These are phyloP conservation scores for Rhizoclosmatium globosum DNA, from an alignment of 192 early-diverging fungal species.

Conservation along the genomic window DNA sequence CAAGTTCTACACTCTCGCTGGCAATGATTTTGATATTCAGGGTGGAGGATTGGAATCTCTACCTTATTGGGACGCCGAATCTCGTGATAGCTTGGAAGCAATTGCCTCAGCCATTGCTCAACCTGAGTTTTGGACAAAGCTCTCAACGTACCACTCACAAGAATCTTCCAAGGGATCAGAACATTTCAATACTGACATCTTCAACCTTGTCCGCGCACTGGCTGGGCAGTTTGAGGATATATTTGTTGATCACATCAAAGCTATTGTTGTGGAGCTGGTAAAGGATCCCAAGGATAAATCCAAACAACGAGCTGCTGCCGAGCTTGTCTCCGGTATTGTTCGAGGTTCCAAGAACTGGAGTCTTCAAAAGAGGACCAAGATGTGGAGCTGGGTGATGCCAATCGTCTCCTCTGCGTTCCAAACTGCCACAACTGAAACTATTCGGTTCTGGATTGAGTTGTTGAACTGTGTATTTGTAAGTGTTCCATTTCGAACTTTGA, in stretches of 20 bases:
- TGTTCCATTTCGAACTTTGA: constrained; percentile 8
- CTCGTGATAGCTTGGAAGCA: constrained; percentile 61
- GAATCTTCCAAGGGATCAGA: constrained; percentile 52
- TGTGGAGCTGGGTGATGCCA: constrained; percentile 80
- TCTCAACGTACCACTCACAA: constrained; percentile 70
- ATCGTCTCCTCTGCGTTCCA: constrained; percentile 68
- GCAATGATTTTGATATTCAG: constrained; percentile 28
- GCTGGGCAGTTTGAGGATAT: constrained; percentile 61
- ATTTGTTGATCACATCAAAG: constrained; percentile 62
- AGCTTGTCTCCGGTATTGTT: constrained; percentile 81
- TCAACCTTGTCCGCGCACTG: constrained; percentile 55
- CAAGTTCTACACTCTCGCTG: constrained; percentile 56
- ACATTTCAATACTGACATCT: constrained; percentile 72
- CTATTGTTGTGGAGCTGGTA: constrained; percentile 61
- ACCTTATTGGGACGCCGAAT: constrained; percentile 66
- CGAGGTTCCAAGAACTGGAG: constrained; percentile 92
- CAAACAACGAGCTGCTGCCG: constrained; percentile 82
- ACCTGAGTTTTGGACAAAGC: constrained; percentile 73
- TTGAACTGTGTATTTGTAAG: constrained; percentile 64
- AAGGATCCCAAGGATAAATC: constrained; percentile 71
- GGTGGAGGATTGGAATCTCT: constrained; percentile 40
- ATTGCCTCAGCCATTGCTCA: constrained; percentile 62
- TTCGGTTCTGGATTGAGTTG: constrained; percentile 78
- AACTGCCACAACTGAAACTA: constrained; percentile 75
- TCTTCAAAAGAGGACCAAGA: constrained; percentile 38